Percentiles rank a stretch among this genome's conserved stretches.
Evolutionary conservation across 176 grass and related monocot species (phyloP).

Genomic region (Otatea glauca): DNA sequence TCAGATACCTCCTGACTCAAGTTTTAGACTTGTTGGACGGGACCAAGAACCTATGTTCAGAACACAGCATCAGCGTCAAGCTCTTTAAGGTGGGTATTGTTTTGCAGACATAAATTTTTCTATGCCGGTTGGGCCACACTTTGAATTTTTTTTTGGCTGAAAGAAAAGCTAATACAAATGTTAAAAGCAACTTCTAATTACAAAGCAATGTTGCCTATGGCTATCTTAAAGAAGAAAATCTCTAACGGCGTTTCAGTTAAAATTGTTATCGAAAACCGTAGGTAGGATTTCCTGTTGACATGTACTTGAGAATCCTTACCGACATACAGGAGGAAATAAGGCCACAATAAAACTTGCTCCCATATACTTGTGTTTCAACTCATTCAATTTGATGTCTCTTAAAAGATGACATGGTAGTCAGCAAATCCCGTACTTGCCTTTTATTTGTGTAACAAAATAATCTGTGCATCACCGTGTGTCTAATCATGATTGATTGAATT

Average conservation of each 20-base stretch:
- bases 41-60: not conserved
- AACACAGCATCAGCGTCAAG: slow-evolving; percentile 5
- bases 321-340: not conserved
- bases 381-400: not conserved
- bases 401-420: not conserved
- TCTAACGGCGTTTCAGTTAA: not conserved
- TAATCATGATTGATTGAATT: not conserved
- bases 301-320: not conserved
- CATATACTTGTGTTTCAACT: not conserved
- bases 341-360: not conserved
- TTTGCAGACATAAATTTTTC: not conserved
- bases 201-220: not conserved
- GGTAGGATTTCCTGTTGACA: not conserved
- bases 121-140: not conserved
- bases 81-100: slow-evolving; percentile 34
- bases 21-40: slow-evolving; percentile 35
- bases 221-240: not conserved
- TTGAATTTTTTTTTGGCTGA: not conserved
- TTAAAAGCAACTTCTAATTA: slow-evolving; percentile 2
- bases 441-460: not conserved
- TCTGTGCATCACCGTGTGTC: not conserved
- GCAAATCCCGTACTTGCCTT: not conserved
- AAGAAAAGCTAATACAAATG: not conserved
- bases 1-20: slow-evolving; percentile 40
- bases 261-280: not conserved